Evolutionary conservation across 208 protist genomes (phyloP), one percentile per base, ranked within the genome.

Genomic region (Acanthamoeba healyi): DNA sequence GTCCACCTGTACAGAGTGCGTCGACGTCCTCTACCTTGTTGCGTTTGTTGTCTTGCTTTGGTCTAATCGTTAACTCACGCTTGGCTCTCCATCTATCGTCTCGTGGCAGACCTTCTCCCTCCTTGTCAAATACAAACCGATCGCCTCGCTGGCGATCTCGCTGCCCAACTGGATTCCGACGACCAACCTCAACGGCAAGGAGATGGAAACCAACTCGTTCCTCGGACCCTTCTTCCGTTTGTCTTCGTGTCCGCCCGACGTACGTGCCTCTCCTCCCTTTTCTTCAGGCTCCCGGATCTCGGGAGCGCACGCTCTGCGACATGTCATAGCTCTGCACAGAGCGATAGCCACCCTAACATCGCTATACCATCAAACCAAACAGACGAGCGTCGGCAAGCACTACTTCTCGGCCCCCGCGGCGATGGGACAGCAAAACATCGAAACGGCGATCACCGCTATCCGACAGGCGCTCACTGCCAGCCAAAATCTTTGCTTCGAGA

Each of bases 221-320:
- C 88, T 93, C n/a, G 88, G 88, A 3, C 88, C 88, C 26, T 93
- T 93, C 88, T 81, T 93, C 58, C 88, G 88, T 42, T 61, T 93
- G 22, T 38, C 88, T 56, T 93, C 88, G 7, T 67, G 58, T 26
- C 42, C 67, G 10, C 88, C 88, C 63, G 88, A 93, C 26, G 88
- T 93, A 81, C 40, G 26, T 14, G 3, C n/a, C n/a, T 54, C 29
- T 42, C n/a, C 12, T 49, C 56, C 46, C 29, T 72, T 36, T 70
- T 67, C 14, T 44, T n/a, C n/a, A n/a, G n/a, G n/a, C n/a, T n/a
- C n/a, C n/a, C n/a, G n/a, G n/a, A n/a, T n/a, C n/a, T n/a, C n/a
- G n/a, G n/a, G n/a, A n/a, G n/a, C n/a, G n/a, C n/a, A n/a, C n/a
- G n/a, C n/a, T n/a, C n/a, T n/a, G n/a, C n/a, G n/a, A n/a, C n/a